phyloP scores from a whole-genome alignment of 108 stramenopile genomes.

The Fragilaria crotonensis region DNA sequence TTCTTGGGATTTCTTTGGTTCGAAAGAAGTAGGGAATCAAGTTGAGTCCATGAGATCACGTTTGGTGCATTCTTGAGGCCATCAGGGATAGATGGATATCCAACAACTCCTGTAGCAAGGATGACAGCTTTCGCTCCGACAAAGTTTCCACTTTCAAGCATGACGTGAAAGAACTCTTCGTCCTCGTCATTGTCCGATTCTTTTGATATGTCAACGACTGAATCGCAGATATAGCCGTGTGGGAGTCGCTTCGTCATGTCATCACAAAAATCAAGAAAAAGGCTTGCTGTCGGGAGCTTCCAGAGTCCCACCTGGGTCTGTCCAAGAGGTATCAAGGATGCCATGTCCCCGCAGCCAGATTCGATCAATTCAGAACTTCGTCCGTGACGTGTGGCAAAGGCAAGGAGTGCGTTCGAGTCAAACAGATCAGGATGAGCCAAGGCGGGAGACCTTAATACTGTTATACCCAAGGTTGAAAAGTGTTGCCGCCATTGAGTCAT shows the following conservation, averaged over 20 bases:
- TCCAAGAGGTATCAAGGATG: conserved; percentile 27
- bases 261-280: conserved; percentile 59
- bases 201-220: conserved; percentile 21
- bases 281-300: conserved; percentile 49
- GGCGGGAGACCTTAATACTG: conserved; percentile 53
- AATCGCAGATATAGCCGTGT: conserved; percentile 32
- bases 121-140: conserved; percentile 27
- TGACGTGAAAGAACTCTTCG: conserved; percentile 8
- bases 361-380: conserved; percentile 52
- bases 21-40: conserved; percentile 2
- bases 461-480: conserved; percentile 44
- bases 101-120: conserved; percentile 44
- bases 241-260: conserved; percentile 20
- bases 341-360: conserved; percentile 31
- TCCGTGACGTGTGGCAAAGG: conserved; percentile 38
- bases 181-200: neutral
- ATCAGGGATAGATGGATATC: conserved; percentile 30
- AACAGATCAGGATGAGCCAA: conserved; percentile 64
- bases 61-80: conserved; percentile 6
- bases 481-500: conserved; percentile 38
- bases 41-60: conserved; percentile 8
- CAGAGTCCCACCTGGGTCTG: conserved; percentile 56
- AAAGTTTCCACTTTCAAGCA: conserved; percentile 4
- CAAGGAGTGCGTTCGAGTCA: conserved; percentile 39
- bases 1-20: conserved; percentile 11